A percentile compares a stretch with the other conserved stretches of the same genome.
These are phyloP conservation scores for Amborella trichopoda DNA, from an alignment of 164 flowering plant species.

Conservation along the genomic window DNA sequence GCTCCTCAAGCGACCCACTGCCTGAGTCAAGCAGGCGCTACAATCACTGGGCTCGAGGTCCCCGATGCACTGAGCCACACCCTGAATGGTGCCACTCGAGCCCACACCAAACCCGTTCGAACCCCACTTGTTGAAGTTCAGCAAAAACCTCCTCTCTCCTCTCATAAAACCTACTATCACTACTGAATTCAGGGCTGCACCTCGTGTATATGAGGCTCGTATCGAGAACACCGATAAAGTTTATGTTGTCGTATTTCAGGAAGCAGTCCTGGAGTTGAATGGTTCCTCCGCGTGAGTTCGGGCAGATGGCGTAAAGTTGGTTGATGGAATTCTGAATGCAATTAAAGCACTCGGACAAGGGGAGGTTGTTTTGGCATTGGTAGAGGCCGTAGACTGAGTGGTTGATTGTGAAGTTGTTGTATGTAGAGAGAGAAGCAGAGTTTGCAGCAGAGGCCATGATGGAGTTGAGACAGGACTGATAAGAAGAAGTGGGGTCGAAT, in stretches of 20 bases:
- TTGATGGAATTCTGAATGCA: slow-evolving; percentile 53
- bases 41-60: slow-evolving; percentile 62
- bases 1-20: slow-evolving; percentile 42
- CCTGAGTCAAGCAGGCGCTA: slow-evolving; percentile 56
- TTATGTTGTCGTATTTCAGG: slow-evolving; percentile 58
- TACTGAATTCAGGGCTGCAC: slow-evolving; percentile 55
- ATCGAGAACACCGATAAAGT: slow-evolving; percentile 67
- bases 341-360: slow-evolving; percentile 69
- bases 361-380: slow-evolving; percentile 85
- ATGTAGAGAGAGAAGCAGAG: slow-evolving; percentile 52
- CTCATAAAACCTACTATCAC: slow-evolving; percentile 20
- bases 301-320: slow-evolving; percentile 40
- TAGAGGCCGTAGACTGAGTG: slow-evolving; percentile 66
- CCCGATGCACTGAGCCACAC: slow-evolving; percentile 80
- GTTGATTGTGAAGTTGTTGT: slow-evolving; percentile 40
- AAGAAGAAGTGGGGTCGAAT: slow-evolving; percentile 37
- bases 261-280: slow-evolving; percentile 69
- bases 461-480: slow-evolving; percentile 61
- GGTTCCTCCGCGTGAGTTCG: slow-evolving; percentile 48
- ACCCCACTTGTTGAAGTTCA: slow-evolving; percentile 27
- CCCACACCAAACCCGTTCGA: slow-evolving; percentile 46
- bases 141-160: slow-evolving; percentile 52
- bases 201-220: slow-evolving; percentile 63
- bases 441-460: slow-evolving; percentile 77
- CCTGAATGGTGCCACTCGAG: slow-evolving; percentile 45